Evolutionary conservation across 2,329 filamentous ascomycete genomes (phyloP).

Genomic region (Beauveria brongniartii): DNA sequence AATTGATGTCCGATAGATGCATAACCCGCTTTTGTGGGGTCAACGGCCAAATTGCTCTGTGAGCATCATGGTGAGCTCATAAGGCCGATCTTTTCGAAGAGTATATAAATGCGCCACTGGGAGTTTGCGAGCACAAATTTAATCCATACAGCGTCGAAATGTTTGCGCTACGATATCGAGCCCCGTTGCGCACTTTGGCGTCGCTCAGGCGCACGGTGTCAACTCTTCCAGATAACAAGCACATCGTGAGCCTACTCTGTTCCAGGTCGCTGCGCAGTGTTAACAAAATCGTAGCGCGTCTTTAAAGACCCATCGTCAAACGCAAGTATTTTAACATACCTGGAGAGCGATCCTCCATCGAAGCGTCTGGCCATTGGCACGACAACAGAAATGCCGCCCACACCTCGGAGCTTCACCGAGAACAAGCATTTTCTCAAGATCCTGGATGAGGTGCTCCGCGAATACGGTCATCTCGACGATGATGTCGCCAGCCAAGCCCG

Average conservation of each 20-base stretch:
- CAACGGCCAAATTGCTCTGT: not conserved
- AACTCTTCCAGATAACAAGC: constrained; percentile 41
- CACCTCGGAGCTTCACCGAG: constrained; percentile 49
- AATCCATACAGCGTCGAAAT: not conserved
- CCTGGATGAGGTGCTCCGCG: constrained; percentile 47
- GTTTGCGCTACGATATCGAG: constrained; percentile 1
- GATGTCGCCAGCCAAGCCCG: constrained; percentile 47
- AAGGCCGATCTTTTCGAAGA: not conserved
- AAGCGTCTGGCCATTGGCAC: constrained; percentile 49
- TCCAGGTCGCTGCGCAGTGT: not conserved
- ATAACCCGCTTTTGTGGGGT: constrained; percentile 16
- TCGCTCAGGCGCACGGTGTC: constrained; percentile 29
- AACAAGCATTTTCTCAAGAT: constrained; percentile 53
- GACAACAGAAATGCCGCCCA: constrained; percentile 50
- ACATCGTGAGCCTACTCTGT: constrained; percentile 39
- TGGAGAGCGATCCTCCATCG: constrained; percentile 49
- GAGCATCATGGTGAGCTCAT: constrained; percentile 8
- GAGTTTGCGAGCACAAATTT: not conserved
- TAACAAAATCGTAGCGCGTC: constrained; percentile 41
- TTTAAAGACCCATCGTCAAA: constrained; percentile 40
- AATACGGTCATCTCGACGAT: constrained; percentile 50
- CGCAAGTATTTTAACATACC: constrained; percentile 49
- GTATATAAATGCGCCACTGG: not conserved
- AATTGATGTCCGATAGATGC: constrained; percentile 26
- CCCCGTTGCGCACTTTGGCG: not conserved